A percentile compares a stretch with the other conserved stretches of the same genome.
Evolutionary conservation across 2,329 filamentous ascomycete species (phyloP).

Genomic region (Calonectria crousiana): DNA sequence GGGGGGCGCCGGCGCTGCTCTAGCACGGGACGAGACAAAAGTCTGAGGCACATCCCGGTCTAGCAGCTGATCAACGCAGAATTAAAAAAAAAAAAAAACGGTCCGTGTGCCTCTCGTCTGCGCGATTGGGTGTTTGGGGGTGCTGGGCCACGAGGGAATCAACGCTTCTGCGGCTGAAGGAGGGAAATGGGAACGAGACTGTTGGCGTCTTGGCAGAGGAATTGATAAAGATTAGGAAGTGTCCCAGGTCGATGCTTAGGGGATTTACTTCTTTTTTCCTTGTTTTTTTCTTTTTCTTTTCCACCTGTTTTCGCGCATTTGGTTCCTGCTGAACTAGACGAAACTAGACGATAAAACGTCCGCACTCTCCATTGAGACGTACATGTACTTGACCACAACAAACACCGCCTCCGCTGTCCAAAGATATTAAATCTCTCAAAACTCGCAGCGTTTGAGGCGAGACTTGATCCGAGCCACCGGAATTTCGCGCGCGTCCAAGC

Average conservation of each 20-base stretch:
- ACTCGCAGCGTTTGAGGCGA: background rate
- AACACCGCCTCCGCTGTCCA: background rate
- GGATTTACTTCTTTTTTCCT: background rate
- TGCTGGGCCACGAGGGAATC: background rate
- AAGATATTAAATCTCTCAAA: background rate
- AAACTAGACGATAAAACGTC: background rate
- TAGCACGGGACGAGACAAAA: background rate
- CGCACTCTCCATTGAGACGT: background rate
- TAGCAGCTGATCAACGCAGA: no score
- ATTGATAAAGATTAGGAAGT: background rate
- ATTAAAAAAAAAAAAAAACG: no score
- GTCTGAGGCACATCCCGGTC: conserved; percentile 7
- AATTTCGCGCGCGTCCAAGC: background rate
- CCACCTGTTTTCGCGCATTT: background rate
- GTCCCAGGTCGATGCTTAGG: background rate
- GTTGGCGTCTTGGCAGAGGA: background rate
- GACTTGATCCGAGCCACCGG: background rate
- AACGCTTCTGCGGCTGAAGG: background rate
- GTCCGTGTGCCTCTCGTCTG: background rate
- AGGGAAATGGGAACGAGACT: background rate
- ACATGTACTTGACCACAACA: background rate
- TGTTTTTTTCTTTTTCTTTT: background rate
- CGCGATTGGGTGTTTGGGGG: background rate
- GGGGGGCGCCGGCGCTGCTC: background rate
- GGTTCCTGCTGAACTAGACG: background rate